Evolutionary conservation across 768 basidiomycete genomes (phyloP).

Genomic region (Collybia nuda): DNA sequence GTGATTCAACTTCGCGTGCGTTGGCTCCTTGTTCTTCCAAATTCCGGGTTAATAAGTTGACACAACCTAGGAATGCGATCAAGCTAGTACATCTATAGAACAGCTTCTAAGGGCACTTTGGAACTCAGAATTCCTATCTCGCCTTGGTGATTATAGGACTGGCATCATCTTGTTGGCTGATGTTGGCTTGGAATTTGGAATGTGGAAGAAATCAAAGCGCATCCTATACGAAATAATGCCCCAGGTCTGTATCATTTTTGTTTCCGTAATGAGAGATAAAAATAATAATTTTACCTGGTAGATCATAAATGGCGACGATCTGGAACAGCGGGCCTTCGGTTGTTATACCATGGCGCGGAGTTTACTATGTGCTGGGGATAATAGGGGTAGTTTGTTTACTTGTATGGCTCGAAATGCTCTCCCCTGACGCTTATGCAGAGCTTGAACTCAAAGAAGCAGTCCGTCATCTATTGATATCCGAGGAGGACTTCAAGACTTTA

Average conservation of each 20-base stretch:
- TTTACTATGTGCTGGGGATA: conserved; percentile 58
- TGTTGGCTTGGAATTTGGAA: conserved; percentile 72
- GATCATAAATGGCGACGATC: conserved; percentile 70
- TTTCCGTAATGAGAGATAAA: neutral
- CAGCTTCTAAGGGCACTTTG: conserved; percentile 71
- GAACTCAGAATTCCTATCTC: conserved; percentile 78
- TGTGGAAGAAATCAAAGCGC: conserved; percentile 62
- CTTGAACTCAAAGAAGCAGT: conserved; percentile 55
- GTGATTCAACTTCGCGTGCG: conserved; percentile 47
- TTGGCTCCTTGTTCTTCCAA: conserved; percentile 5
- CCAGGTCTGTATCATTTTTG: conserved; percentile 48
- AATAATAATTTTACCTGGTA: conserved; percentile 21
- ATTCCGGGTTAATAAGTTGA: conserved; percentile 5
- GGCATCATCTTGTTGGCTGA: conserved; percentile 77
- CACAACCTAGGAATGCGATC: conserved; percentile 53
- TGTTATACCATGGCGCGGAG: conserved; percentile 76
- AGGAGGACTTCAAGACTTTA: conserved; percentile 60
- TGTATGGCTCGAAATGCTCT: neutral
- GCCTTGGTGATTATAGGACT: conserved; percentile 65
- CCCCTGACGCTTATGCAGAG: conserved; percentile 19
- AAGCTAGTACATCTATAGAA: conserved; percentile 62
- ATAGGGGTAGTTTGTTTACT: conserved; percentile 36
- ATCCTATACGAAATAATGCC: conserved; percentile 82
- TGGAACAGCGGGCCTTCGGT: conserved; percentile 75
- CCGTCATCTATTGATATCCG: conserved; percentile 59